These are phyloP conservation scores for Neoarthrinium moseri DNA, from an alignment of 2,329 filamentous ascomycete species.

Conservation along the genomic window DNA sequence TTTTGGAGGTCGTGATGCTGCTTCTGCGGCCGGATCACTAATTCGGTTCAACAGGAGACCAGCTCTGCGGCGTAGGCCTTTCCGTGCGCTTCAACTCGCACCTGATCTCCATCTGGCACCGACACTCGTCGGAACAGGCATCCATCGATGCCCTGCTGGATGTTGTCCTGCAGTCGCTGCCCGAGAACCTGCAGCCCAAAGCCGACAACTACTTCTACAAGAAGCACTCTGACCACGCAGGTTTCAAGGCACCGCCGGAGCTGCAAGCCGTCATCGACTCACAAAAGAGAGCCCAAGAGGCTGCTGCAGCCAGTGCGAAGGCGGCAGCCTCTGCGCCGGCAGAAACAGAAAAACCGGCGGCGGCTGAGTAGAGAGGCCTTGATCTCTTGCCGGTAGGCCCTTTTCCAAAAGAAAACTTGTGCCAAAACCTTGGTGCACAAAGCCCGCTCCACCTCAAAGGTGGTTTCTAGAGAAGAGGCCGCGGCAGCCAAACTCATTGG, in stretches of 20 bases:
- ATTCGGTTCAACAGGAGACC: conserved; percentile 57
- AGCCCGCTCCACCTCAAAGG: not conserved
- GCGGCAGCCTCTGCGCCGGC: conserved; percentile 17
- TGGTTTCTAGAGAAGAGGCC: not conserved
- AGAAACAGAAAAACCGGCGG: not conserved
- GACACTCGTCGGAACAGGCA: conserved; percentile 75
- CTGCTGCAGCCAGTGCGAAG: conserved; percentile 21
- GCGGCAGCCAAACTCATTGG: not conserved
- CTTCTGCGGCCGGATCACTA: not conserved
- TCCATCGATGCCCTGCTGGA: conserved; percentile 74
- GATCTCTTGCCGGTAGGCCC: no score
- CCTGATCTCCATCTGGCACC: conserved; percentile 91
- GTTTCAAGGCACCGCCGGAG: conserved; percentile 67
- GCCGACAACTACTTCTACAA: conserved; percentile 78
- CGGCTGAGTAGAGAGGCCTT: not conserved
- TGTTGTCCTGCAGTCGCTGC: conserved; percentile 72
- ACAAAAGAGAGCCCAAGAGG: conserved; percentile 47
- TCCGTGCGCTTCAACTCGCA: conserved; percentile 87
- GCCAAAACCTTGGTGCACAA: not conserved
- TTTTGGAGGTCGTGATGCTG: conserved; percentile 10
- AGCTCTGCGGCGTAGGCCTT: conserved; percentile 86
- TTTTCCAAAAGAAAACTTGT: no score
- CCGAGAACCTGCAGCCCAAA: conserved; percentile 70
- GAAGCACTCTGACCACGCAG: conserved; percentile 83
- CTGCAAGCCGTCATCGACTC: conserved; percentile 58